Conservation (phyloP, 306 rosid genomes). For the Cucurbita argyrosperma region DNA sequence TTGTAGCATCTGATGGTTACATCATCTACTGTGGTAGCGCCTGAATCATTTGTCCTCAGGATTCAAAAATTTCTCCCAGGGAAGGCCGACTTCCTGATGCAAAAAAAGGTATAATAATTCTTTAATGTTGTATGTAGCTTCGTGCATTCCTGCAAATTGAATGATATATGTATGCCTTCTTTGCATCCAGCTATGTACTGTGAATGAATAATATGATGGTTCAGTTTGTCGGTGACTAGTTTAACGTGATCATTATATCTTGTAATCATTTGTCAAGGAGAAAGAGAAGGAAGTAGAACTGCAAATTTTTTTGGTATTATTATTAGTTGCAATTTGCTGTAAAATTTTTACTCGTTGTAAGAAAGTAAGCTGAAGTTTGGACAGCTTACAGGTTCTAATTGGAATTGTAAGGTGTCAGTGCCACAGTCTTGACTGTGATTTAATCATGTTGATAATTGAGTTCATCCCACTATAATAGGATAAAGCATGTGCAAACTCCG, state of each 20-base stretch:
- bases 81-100: slow-evolving; percentile 91
- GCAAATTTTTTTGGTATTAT: not conserved
- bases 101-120: slow-evolving; percentile 36
- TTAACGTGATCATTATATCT: not conserved
- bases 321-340: not conserved
- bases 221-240: not conserved
- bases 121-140: not conserved
- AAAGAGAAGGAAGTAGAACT: not conserved
- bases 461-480: too few relatives aligned
- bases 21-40: not conserved
- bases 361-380: not conserved
- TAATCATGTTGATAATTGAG: too few relatives aligned
- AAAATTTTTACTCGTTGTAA: not conserved
- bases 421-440: not conserved
- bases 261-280: not conserved
- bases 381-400: not conserved
- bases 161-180: not conserved
- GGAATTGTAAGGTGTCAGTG: not conserved
- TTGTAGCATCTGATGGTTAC: slow-evolving; percentile 1
- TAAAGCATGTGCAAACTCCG: too few relatives aligned
- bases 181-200: not conserved
- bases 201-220: not conserved
- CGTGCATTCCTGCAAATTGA: not conserved
- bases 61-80: slow-evolving; percentile 52
- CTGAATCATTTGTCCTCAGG: slow-evolving; percentile 22